A percentile compares a stretch with the other conserved stretches of the same genome.
phyloP scores from a whole-genome alignment of 768 basidiomycete species.

The Psilocybe tampanensis region DNA sequence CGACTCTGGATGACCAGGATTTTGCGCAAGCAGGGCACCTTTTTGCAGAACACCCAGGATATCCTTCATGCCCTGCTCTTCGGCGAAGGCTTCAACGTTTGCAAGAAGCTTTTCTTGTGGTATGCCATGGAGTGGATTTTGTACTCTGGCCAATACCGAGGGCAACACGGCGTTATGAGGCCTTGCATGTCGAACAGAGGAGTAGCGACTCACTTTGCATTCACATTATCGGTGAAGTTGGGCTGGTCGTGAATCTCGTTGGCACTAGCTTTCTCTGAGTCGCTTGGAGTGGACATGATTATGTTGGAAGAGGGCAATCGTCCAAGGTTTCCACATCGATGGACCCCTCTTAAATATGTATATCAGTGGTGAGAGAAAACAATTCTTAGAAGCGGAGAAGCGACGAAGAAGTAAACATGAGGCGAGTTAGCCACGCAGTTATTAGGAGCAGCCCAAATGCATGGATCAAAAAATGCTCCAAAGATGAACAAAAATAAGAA shows the following conservation, averaged over 20 bases:
- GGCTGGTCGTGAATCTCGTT: slow-evolving; percentile 6
- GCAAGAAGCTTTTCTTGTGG: slow-evolving; percentile 58
- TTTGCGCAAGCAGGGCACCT: slow-evolving; percentile 74
- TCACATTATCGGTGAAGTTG: slow-evolving; percentile 24
- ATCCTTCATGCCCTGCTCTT: slow-evolving; percentile 43
- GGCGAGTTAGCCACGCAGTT: background rate
- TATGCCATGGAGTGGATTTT: slow-evolving; percentile 49
- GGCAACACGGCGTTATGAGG: no score
- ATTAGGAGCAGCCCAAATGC: background rate
- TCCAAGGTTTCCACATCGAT: background rate
- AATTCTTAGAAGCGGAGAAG: background rate
- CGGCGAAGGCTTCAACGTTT: slow-evolving; percentile 63
- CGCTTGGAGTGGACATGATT: slow-evolving; percentile 11
- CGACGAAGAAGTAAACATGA: background rate
- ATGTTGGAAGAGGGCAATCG: background rate
- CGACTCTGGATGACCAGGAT: slow-evolving; percentile 46
- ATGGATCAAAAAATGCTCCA: no score
- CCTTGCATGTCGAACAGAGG: no score
- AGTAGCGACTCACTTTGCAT: slow-evolving; percentile 20
- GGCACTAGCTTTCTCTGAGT: slow-evolving; percentile 13
- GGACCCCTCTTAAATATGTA: background rate
- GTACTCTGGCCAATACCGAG: slow-evolving; percentile 26
- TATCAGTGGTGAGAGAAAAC: slow-evolving; percentile 1
- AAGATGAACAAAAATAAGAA: no score
- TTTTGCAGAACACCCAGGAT: slow-evolving; percentile 50